Evolutionary conservation across 176 grass and related monocot species (phyloP).

Genomic region (Musa acuminata): DNA sequence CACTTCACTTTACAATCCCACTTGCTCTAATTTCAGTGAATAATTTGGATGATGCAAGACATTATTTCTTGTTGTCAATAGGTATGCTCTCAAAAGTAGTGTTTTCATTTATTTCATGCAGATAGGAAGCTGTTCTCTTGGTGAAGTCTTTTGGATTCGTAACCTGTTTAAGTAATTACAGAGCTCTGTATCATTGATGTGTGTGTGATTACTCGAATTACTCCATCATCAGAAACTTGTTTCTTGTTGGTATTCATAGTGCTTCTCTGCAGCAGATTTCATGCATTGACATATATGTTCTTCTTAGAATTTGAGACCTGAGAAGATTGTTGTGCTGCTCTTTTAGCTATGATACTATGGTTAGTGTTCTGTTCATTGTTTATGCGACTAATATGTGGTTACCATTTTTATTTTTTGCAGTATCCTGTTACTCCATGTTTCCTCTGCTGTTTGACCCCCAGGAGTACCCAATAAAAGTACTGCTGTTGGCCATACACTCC

Average conservation of each 20-base stretch:
- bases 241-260: not conserved
- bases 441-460: slow-evolving; percentile 68
- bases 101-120: not conserved
- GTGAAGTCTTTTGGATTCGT: not conserved
- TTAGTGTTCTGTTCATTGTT: not conserved
- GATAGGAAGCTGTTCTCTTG: not conserved
- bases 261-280: not conserved
- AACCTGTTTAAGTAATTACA: not conserved
- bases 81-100: slow-evolving; percentile 32
- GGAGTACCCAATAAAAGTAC: slow-evolving; percentile 70
- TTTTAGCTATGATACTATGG: not conserved
- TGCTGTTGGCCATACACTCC: slow-evolving; percentile 47
- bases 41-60: slow-evolving; percentile 51
- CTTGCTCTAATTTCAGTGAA: slow-evolving; percentile 70
- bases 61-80: slow-evolving; percentile 82
- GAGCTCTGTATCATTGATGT: not conserved
- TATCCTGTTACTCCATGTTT: slow-evolving; percentile 82
- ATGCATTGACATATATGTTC: not conserved
- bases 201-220: not conserved
- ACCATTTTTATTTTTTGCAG: slow-evolving; percentile 36
- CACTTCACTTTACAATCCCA: slow-evolving; percentile 77
- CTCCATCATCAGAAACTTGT: not conserved
- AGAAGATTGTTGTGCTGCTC: not conserved
- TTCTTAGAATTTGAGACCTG: not conserved
- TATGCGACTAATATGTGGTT: not conserved